Evolutionary conservation across 306 rosid genomes (phyloP).

Genomic region (Gynostemma pentaphyllum): DNA sequence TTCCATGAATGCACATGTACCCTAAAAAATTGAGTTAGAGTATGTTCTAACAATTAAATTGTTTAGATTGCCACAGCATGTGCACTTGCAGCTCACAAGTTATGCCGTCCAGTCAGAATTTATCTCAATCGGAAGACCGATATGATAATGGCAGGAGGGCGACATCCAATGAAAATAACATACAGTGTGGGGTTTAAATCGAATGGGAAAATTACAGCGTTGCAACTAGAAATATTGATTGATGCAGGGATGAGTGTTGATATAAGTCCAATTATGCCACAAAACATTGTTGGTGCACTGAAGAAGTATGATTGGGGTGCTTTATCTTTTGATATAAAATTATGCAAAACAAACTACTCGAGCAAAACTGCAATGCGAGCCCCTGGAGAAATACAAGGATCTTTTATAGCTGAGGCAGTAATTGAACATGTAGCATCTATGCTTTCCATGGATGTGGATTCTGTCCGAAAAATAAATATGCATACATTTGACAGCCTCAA

Average conservation of each 20-base stretch:
- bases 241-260: conserved; percentile 66
- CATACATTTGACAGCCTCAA: conserved; percentile 59
- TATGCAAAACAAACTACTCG: conserved; percentile 70
- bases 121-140: conserved; percentile 77
- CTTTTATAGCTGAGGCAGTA: conserved; percentile 77
- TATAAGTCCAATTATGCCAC: conserved; percentile 52
- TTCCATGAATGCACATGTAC: not conserved
- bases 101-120: conserved; percentile 64
- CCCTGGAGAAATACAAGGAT: conserved; percentile 87
- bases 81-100: conserved; percentile 82
- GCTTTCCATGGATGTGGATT: conserved; percentile 63
- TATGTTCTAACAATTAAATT: conserved; percentile 9
- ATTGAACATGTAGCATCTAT: conserved; percentile 73
- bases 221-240: conserved; percentile 58
- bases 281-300: conserved; percentile 29
- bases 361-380: conserved; percentile 90
- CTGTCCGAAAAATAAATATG: conserved; percentile 57
- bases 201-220: conserved; percentile 74
- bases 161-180: conserved; percentile 89
- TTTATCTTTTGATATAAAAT: conserved; percentile 63
- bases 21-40: not conserved
- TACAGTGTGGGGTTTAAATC: conserved; percentile 76
- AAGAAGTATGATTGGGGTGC: conserved; percentile 94
- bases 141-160: conserved; percentile 90
- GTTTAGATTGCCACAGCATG: conserved; percentile 66